Percentiles rank a stretch among this genome's conserved stretches.
Conservation (phyloP, 306 rosid genomes). For the Prunus fruticosa region DNA sequence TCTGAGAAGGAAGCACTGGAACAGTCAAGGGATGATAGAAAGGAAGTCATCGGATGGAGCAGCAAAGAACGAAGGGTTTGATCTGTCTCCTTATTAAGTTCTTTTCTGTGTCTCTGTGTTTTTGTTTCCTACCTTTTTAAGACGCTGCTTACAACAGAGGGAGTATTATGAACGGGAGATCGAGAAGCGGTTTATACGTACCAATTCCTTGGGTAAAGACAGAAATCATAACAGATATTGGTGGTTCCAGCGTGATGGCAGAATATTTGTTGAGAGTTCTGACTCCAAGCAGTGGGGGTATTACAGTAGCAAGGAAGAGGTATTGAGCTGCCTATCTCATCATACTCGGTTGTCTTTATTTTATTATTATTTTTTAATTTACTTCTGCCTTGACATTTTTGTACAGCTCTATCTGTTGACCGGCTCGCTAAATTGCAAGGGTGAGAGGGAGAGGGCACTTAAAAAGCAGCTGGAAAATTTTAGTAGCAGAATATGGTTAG, state of each 20-base stretch:
- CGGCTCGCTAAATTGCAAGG: slow-evolving; percentile 89
- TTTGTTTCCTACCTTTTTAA: slow-evolving; percentile 26
- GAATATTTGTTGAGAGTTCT: slow-evolving; percentile 77
- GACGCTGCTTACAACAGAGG: slow-evolving; percentile 49
- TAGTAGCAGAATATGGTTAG: slow-evolving; percentile 59
- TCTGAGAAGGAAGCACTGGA: slow-evolving; percentile 44
- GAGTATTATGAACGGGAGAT: slow-evolving; percentile 78
- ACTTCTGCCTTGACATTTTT: slow-evolving; percentile 34
- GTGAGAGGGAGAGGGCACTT: slow-evolving; percentile 81
- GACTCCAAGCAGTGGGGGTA: slow-evolving; percentile 92
- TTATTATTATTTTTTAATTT: slow-evolving; percentile 5
- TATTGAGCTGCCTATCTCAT: slow-evolving; percentile 15
- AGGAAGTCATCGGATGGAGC: slow-evolving; percentile 47
- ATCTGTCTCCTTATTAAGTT: slow-evolving; percentile 29
- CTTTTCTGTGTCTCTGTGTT: background rate
- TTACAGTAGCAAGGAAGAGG: slow-evolving; percentile 86
- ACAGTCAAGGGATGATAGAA: slow-evolving; percentile 34
- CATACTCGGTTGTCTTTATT: background rate
- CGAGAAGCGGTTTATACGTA: slow-evolving; percentile 64
- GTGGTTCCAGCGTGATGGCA: slow-evolving; percentile 93
- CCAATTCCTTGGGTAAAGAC: slow-evolving; percentile 81
- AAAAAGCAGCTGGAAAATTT: slow-evolving; percentile 55
- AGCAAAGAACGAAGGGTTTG: slow-evolving; percentile 67
- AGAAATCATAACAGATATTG: slow-evolving; percentile 74
- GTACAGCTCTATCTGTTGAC: slow-evolving; percentile 74